Conservation (phyloP, 306 rosid species). For the Ochetophila trinervis region DNA sequence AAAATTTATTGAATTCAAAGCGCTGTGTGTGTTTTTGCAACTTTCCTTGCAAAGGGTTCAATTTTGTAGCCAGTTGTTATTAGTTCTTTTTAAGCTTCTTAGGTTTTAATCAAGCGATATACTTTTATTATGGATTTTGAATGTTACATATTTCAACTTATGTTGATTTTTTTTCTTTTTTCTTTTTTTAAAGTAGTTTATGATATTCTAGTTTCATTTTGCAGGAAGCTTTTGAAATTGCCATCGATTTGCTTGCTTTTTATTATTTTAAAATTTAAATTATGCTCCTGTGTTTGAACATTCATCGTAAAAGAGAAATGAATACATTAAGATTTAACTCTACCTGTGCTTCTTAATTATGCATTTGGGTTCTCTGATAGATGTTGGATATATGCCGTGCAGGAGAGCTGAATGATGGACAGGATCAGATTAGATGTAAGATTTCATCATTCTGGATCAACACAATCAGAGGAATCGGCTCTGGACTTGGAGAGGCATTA, state of each 20-base stretch:
- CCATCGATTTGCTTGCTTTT: conserved; percentile 11
- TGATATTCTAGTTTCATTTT: neutral
- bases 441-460: conserved; percentile 69
- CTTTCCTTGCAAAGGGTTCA: neutral
- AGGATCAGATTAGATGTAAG: conserved; percentile 54
- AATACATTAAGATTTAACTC: conserved; percentile 6
- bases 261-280: conserved; percentile 5
- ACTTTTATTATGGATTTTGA: conserved; percentile 7
- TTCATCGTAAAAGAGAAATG: conserved; percentile 24
- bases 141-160: conserved; percentile 15
- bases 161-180: conserved; percentile 7
- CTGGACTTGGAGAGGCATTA: conserved; percentile 76
- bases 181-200: neutral
- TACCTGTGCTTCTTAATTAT: conserved; percentile 15
- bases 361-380: conserved; percentile 11
- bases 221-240: neutral
- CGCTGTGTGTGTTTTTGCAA: neutral
- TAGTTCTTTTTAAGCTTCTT: neutral
- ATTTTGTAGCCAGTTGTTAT: neutral
- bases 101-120: neutral
- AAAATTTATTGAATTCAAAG: too few species aligned
- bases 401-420: conserved; percentile 81
- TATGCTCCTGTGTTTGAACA: conserved; percentile 20
- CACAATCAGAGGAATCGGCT: conserved; percentile 84
- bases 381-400: conserved; percentile 26